A percentile compares a stretch with the other conserved stretches of the same genome.
Conservation (phyloP, 768 basidiomycete species). For the Krasilnikovozyma curviuscula region DNA sequence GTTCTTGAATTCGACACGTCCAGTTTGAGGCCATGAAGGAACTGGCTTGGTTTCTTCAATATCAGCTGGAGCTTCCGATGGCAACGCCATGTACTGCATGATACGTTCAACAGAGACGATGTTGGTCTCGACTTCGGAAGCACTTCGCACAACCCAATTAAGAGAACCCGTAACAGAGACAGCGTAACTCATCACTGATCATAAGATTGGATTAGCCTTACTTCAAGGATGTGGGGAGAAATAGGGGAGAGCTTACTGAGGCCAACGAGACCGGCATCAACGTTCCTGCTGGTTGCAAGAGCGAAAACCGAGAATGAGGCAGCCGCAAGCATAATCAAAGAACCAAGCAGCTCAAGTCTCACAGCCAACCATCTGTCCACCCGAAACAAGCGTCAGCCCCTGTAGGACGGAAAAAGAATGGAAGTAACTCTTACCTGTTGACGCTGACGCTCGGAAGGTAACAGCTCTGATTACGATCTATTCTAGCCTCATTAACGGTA, state of each 20-base stretch:
- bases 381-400: background rate
- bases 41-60: constrained; percentile 23
- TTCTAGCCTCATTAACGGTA: constrained; percentile 31
- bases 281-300: constrained; percentile 45
- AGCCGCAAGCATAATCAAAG: constrained; percentile 54
- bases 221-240: constrained; percentile 65
- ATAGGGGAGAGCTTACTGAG: constrained; percentile 68
- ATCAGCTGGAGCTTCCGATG: constrained; percentile 23
- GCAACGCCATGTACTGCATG: constrained; percentile 16
- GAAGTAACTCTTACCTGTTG: background rate
- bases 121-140: constrained; percentile 26
- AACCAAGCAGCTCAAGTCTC: constrained; percentile 65
- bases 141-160: constrained; percentile 26
- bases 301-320: constrained; percentile 48
- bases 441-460: constrained; percentile 41
- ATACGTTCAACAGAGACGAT: constrained; percentile 27
- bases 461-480: constrained; percentile 72
- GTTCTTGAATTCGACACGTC: constrained; percentile 22
- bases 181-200: background rate
- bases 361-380: constrained; percentile 50
- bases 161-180: constrained; percentile 10
- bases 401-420: background rate
- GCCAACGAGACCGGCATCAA: constrained; percentile 76
- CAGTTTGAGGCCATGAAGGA: constrained; percentile 14
- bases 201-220: background rate